Evolutionary conservation across 164 flowering plant genomes (phyloP).

Genomic region (Warburgia ugandensis): DNA sequence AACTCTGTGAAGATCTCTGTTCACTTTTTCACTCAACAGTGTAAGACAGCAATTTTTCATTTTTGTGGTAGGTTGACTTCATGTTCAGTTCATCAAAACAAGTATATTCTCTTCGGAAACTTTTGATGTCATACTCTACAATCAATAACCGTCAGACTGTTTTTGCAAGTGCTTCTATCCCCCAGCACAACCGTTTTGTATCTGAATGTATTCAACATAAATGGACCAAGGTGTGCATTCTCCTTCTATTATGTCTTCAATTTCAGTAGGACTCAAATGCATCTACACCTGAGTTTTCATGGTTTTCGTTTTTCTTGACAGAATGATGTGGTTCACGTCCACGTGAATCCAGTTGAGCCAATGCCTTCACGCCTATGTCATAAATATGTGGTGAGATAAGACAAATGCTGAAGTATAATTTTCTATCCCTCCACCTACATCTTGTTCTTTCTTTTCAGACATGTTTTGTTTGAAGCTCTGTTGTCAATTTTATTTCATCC

Average conservation of each 20-base stretch:
- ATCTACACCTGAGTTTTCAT: neutral
- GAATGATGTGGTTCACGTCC: constrained; percentile 78
- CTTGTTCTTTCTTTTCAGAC: too few relatives aligned
- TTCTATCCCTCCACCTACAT: too few relatives aligned
- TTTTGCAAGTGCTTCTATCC: constrained; percentile 95
- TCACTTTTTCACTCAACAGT: neutral
- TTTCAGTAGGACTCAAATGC: neutral
- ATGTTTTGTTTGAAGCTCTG: too few relatives aligned
- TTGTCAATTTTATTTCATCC: too few relatives aligned
- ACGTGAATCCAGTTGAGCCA: constrained; percentile 73
- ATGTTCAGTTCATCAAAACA: constrained; percentile 83
- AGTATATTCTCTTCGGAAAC: constrained; percentile 60
- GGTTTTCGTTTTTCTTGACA: constrained; percentile 22
- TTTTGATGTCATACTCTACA: constrained; percentile 68
- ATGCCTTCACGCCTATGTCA: constrained; percentile 72
- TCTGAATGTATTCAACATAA: constrained; percentile 90
- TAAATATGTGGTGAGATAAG: constrained; percentile 70
- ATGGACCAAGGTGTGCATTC: constrained; percentile 82
- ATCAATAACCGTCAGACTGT: constrained; percentile 67
- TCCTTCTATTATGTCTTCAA: neutral
- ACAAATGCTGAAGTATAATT: too few relatives aligned
- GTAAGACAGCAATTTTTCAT: constrained; percentile 4
- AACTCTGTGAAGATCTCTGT: too few relatives aligned
- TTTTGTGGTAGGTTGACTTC: constrained; percentile 69
- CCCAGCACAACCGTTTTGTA: constrained; percentile 76